These are phyloP conservation scores for Grigorovia transvaalensis DNA, from an alignment of 805 yeast species.

Conservation along the genomic window DNA sequence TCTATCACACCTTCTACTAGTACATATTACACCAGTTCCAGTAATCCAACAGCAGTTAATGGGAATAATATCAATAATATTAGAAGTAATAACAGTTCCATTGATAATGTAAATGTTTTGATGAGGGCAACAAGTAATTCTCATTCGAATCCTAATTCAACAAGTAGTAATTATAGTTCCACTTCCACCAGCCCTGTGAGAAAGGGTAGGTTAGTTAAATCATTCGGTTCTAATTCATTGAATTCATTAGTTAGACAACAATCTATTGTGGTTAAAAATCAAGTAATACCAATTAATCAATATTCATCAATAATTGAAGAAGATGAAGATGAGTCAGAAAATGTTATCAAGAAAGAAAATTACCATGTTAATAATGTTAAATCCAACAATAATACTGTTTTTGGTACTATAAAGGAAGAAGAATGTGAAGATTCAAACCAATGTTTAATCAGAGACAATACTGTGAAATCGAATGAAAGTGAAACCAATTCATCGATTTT, in stretches of 20 bases:
- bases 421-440: conserved; percentile 6
- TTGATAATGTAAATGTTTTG: neutral
- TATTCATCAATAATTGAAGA: conserved; percentile 17
- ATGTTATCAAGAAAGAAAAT: conserved; percentile 10
- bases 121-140: neutral
- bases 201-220: conserved; percentile 14
- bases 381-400: neutral
- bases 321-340: conserved; percentile 17
- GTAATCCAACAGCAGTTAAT: neutral
- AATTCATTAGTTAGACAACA: conserved; percentile 25
- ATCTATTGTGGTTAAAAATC: conserved; percentile 27
- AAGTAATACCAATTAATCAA: conserved; percentile 26
- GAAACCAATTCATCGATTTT: conserved; percentile 2
- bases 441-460: neutral
- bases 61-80: neutral
- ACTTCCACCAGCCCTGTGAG: neutral
- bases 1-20: conserved; percentile 8
- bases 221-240: conserved; percentile 19
- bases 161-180: neutral
- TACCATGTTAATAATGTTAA: conserved; percentile 8
- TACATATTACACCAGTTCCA: neutral
- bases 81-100: neutral
- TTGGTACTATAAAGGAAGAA: conserved; percentile 9
- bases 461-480: neutral
- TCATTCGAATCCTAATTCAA: neutral